Evolutionary conservation across 495 filamentous ascomycete genomes (phyloP), one percentile per base, ranked within the genome.

Genomic region (Talaromyces wortmannii): DNA sequence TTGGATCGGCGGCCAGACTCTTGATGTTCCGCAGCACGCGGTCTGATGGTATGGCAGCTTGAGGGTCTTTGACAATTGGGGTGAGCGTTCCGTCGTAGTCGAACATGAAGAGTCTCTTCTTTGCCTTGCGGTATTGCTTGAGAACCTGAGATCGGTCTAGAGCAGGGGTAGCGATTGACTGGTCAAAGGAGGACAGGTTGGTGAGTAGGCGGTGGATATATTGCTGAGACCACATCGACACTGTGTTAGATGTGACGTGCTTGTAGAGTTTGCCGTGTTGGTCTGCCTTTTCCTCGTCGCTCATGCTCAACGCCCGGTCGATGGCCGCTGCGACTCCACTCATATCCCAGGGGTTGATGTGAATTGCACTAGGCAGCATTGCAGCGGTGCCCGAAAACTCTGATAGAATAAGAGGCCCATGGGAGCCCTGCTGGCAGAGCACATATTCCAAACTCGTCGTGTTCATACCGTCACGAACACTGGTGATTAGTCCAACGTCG

Each of bases 71-170:
- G 29, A 97, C 92, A 59, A 98, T 97, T 1, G 91, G 90, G 0
- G 95, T 96, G n/a, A 98, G 82, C 0, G 94, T 98, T 48, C 94
- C 94, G 68, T 98, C 94, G 63, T 97, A 98, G 74, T 98, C 94
- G 61, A 97, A 96, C 87, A 98, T 91, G 70, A 97, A 95, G 2
- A 98, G 74, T 31, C 92, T 84, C 69, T 84, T 86, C 50, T 73
- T 76, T 15, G 89, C 81, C 46, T 80, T 74, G 57, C 83, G 81
- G 64, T 95, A 96, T 57, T 84, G 83, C 50, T 74, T 78, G 43
- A 92, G 68, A 53, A 96, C 66, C 59, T 80, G 73, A 13, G 82
- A 73, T 17, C 82, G 81, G 68, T 97, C 90, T 15, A 97, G 81
- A 1, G 86, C 77, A 0, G 92, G 92, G 4, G 91, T 97, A 13